phyloP scores from a whole-genome alignment of 2,329 filamentous ascomycete genomes.

The Botryotinia calthae region DNA sequence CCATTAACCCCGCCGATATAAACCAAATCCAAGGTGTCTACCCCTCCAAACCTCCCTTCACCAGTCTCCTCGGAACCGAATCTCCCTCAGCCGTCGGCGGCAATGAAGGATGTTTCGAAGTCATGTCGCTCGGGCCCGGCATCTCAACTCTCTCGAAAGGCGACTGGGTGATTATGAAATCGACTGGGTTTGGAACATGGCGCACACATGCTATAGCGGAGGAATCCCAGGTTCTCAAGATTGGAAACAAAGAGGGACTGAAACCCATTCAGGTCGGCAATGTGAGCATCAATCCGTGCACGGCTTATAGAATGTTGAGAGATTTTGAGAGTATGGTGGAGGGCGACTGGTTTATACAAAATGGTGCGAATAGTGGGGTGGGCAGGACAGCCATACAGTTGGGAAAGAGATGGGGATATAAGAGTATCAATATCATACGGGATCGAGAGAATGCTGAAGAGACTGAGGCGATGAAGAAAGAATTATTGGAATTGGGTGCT shows the following conservation, averaged over 20 bases:
- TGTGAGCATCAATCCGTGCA: slow-evolving; percentile 88
- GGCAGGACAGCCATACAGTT: slow-evolving; percentile 90
- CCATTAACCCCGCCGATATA: slow-evolving; percentile 96
- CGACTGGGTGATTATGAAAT: slow-evolving; percentile 91
- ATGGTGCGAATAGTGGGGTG: slow-evolving; percentile 92
- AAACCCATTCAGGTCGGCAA: slow-evolving; percentile 78
- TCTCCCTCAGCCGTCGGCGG: slow-evolving; percentile 75
- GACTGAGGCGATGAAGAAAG: slow-evolving; percentile 61
- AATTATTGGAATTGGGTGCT: slow-evolving; percentile 57
- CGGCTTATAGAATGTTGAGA: slow-evolving; percentile 87
- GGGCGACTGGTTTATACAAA: slow-evolving; percentile 96
- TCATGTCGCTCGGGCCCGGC: slow-evolving; percentile 64
- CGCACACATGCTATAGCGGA: slow-evolving; percentile 78
- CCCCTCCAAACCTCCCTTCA: slow-evolving; percentile 78
- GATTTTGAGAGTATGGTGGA: slow-evolving; percentile 66
- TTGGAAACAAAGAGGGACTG: slow-evolving; percentile 68
- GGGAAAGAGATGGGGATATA: slow-evolving; percentile 78
- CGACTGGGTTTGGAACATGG: slow-evolving; percentile 87
- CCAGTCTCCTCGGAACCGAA: slow-evolving; percentile 70
- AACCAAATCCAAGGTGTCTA: slow-evolving; percentile 98
- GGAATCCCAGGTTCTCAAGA: slow-evolving; percentile 60
- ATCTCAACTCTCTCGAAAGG: slow-evolving; percentile 58
- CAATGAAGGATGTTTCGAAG: slow-evolving; percentile 92
- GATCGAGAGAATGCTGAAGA: slow-evolving; percentile 63
- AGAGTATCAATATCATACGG: slow-evolving; percentile 86